phyloP scores from a whole-genome alignment of 495 filamentous ascomycete species.

The Jackrogersella multiformis region DNA sequence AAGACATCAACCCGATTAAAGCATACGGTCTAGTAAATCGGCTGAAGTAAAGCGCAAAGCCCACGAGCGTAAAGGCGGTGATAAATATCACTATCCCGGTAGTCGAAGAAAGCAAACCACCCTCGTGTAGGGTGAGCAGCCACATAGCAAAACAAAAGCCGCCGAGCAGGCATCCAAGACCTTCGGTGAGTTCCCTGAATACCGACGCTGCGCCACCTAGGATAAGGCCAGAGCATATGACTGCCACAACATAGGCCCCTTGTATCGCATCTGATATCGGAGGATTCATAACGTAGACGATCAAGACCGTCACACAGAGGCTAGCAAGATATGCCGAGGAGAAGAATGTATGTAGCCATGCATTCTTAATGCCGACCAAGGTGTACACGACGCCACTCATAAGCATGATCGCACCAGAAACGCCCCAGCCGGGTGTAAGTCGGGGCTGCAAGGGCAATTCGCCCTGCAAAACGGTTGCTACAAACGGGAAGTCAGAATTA shows the following conservation, averaged over 20 bases:
- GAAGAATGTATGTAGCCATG: constrained; percentile 84
- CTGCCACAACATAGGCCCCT: constrained; percentile 88
- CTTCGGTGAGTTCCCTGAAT: constrained; percentile 88
- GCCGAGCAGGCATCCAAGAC: constrained; percentile 84
- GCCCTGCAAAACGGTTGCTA: constrained; percentile 53
- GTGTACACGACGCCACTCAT: constrained; percentile 72
- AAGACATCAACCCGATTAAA: constrained; percentile 77
- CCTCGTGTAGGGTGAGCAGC: constrained; percentile 79
- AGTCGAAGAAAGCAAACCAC: constrained; percentile 72
- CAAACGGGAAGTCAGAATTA: constrained; percentile 5
- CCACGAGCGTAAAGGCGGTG: constrained; percentile 69
- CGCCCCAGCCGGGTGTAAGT: constrained; percentile 81
- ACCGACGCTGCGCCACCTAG: constrained; percentile 80
- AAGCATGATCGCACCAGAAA: constrained; percentile 81
- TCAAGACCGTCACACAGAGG: constrained; percentile 81
- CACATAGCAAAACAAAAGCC: constrained; percentile 94
- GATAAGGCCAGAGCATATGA: constrained; percentile 75
- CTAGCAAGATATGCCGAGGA: constrained; percentile 78
- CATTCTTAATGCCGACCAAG: constrained; percentile 84
- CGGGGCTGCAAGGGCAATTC: constrained; percentile 75
- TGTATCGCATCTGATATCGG: constrained; percentile 80
- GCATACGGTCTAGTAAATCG: constrained; percentile 80
- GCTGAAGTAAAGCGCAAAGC: constrained; percentile 80
- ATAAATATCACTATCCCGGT: constrained; percentile 79
- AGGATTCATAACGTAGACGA: constrained; percentile 88